Evolutionary conservation across 1,284 basidiomycete species (phyloP), one percentile per base, ranked within the genome.

Genomic region (Moesziomyces aphidis): DNA sequence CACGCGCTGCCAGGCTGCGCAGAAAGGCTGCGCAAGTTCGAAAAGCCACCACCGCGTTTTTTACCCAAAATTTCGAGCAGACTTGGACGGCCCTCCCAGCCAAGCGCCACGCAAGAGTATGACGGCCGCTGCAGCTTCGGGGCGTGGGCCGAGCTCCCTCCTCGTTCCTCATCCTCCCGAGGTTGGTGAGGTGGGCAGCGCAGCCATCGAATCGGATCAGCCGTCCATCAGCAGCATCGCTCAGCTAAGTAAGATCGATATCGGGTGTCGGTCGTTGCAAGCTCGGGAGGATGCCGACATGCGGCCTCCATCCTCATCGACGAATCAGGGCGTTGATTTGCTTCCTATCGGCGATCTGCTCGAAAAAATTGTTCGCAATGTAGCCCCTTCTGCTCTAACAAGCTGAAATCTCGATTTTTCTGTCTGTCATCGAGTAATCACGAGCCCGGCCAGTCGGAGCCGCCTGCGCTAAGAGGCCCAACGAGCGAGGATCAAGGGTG

Each of bases 401-500:
- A 2, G 5, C 6, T 42, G 1, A 19, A 42, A 1, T 6, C 4
- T 13, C 10, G 13, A 34, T 11, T 42, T 42, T 42, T 42, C 19
- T 11, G 17, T 42, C 17, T 15, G 17, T 23, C 46, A 48, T 24
- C 21, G 24, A 48, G 22, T 24, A 26, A 48, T 24, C 22, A 24
- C 22, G 15, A 13, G 23, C 23, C 23, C n/a, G n/a, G 45, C 45
- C 22, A 46, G 21, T 56, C 64, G 64, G 64, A 61, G 46, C 57
- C 64, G 58, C 13, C 31, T 34, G 31, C 31, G 31, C 31, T 11
- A 13, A 10, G 31, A 34, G 28, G 53, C 54, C 39, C 39, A 42
- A 7, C n/a, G 21, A 13, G 23, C 22, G 45, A 54, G 50, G 39
- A 47, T 21, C 56, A 52, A 68, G 59, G 65, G 65, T 68, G 65